These are phyloP conservation scores for Pilaira anomala DNA, from an alignment of 192 early-diverging fungal genomes.

Conservation along the genomic window DNA sequence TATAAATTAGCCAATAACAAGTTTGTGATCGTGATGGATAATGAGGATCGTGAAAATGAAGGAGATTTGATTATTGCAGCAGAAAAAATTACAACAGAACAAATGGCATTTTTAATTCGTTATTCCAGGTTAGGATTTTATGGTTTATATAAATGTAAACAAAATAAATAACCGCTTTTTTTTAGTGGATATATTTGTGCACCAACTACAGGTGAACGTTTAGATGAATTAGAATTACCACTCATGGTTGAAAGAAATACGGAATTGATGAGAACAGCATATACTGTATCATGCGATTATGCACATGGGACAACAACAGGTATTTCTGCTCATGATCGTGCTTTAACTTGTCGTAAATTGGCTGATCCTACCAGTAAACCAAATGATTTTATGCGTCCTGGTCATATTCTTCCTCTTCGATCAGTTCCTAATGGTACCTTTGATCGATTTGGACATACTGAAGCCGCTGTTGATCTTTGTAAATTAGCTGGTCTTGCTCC, in stretches of 20 bases:
- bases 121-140: constrained; percentile 70
- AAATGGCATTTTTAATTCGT: constrained; percentile 94
- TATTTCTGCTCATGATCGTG: constrained; percentile 90
- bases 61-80: constrained; percentile 97
- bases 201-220: constrained; percentile 69
- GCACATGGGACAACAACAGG: constrained; percentile 86
- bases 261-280: constrained; percentile 91
- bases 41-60: constrained; percentile 99
- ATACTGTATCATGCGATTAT: constrained; percentile 90
- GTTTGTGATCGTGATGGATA: constrained; percentile 91
- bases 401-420: constrained; percentile 94
- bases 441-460: constrained; percentile 91
- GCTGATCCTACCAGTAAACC: constrained; percentile 70
- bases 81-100: constrained; percentile 87
- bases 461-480: constrained; percentile 87
- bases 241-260: constrained; percentile 94
- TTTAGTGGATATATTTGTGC: constrained; percentile 89
- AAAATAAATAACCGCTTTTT: not conserved
- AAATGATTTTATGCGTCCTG: constrained; percentile 79
- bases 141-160: not conserved
- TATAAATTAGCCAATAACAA: constrained; percentile 68
- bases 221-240: constrained; percentile 84
- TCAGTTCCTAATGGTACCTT: constrained; percentile 78
- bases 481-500: constrained; percentile 75
- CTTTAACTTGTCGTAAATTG: constrained; percentile 72